Evolutionary conservation across 83 land plant species (phyloP), one percentile per base, ranked within the genome.

Genomic region (Isoetes engelmannii): DNA sequence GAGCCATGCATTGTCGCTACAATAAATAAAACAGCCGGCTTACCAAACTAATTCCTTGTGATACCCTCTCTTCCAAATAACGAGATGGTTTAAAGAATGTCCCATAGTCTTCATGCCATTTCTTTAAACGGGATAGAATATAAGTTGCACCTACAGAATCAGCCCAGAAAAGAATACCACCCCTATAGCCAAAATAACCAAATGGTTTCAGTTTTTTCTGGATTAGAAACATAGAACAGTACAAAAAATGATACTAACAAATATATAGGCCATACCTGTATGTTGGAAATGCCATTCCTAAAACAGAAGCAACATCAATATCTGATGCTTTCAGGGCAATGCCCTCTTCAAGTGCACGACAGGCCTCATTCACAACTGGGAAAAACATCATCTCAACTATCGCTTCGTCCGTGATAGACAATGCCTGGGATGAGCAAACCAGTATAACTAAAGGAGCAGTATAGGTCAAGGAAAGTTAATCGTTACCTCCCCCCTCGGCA

Each of bases 401-500:
- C 13, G 45, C 69, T 48, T 70, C 41, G 20, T 72, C 74, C 6
- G 74, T 64, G 5, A 72, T 5, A 5, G 10, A 5, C 7, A 48
- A 20, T 4, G 74, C 57, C 74, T 72, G 68, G 63, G 6, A 8
- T 19, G 44, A 19, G 17, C 67, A 37, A 70, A 13, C 4, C 13
- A 65, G 44, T 20, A 58, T 9, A 47, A 45, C n/a, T 19, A 41
- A 20, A 68, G 41, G 21, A 8, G 59, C 47, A 9, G 8, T 57
- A 13, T 42, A 9, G 10, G 6, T 43, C 8, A 43, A 13, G 7
- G 28, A 43, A 48, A 6, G 54, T 48, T 49, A 61, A 48, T 10
- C 63, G 55, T 51, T 45, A 90, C 96, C 85, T 85, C 79, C 12
- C 87, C 89, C 73, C 82, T 84, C 72, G 83, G 48, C 6, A 73